Base-by-base conservation (phyloP, 768 basidiomycete genomes). In the Chalciporus piperatus region DNA sequence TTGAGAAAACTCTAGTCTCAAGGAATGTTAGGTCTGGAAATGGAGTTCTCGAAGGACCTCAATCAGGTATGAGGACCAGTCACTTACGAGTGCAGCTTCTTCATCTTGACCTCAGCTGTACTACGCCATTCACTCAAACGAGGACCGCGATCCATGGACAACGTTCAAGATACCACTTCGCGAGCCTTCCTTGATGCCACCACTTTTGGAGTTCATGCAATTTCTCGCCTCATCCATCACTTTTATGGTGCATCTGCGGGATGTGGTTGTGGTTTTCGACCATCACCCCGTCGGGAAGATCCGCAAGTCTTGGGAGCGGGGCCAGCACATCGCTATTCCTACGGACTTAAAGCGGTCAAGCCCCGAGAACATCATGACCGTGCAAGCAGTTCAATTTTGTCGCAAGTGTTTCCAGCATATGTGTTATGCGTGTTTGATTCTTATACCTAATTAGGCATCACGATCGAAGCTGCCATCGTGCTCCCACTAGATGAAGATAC, bases 221-320 rank as follows among this genome's bases (percentile, higher is more conserved):
- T 97, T 98, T 67, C 76, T 98, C 19, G 78, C 85, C 22, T 92
- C 92, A 6, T 90, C 89, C 1, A 84, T 98, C 45, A 92, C 92
- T 0, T 98, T 98, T 71, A 97, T 96, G 87, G 72, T 77, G 3
- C 77, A 83, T 54, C 76, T 98, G 7, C 72, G 74, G 13, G 76
- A 84, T 64, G 82, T 97, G 46, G 83, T 79, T 55, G 79, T 98
- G 19, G 91, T 80, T 65, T 80, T 95, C 32, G 84, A 97, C 60
- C 82, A 84, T 55, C 79, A 83, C 59, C 72, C 82, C 32, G 72
- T 93, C 2, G 80, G 81, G 10, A 75, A 72, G 28, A 64, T 94
- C 39, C 76, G 72, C 33, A 94, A 92, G 70, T 71, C 75, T 3
- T 59, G 73, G n/a, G 82, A 82, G 9, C 42, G 69, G 12, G 72